Evolutionary conservation across 148 eudicot species (phyloP).

Genomic region (Dianthus caryophyllus): DNA sequence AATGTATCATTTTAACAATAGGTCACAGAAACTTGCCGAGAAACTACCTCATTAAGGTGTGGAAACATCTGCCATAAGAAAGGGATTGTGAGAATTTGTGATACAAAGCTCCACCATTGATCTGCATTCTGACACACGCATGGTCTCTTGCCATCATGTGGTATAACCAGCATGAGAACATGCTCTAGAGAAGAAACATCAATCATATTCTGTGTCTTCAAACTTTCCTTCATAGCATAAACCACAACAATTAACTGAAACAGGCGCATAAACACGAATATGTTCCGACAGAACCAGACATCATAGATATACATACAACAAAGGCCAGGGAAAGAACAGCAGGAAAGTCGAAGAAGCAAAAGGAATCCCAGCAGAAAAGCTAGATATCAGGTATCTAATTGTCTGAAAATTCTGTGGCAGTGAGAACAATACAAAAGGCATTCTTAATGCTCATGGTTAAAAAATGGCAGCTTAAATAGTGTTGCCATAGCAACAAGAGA

Average conservation of each 20-base stretch:
- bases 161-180: slow-evolving; percentile 46
- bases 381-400: neutral
- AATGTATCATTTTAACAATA: neutral
- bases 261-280: neutral
- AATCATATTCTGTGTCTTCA: slow-evolving; percentile 32
- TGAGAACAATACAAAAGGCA: too few relatives aligned
- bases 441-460: neutral
- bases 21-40: neutral
- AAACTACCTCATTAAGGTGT: slow-evolving; percentile 61
- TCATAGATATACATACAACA: neutral
- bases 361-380: neutral
- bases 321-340: neutral
- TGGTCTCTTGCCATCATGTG: slow-evolving; percentile 66
- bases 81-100: slow-evolving; percentile 82
- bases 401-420: neutral
- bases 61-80: slow-evolving; percentile 76
- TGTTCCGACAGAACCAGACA: slow-evolving; percentile 4
- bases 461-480: neutral
- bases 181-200: slow-evolving; percentile 58
- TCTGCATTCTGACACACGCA: slow-evolving; percentile 64
- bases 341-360: neutral
- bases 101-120: slow-evolving; percentile 60
- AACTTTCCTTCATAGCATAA: slow-evolving; percentile 45
- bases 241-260: slow-evolving; percentile 15
- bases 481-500: neutral